These are phyloP conservation scores for Aureobasidium zeae DNA, from an alignment of 2,329 filamentous ascomycete genomes.

Conservation along the genomic window DNA sequence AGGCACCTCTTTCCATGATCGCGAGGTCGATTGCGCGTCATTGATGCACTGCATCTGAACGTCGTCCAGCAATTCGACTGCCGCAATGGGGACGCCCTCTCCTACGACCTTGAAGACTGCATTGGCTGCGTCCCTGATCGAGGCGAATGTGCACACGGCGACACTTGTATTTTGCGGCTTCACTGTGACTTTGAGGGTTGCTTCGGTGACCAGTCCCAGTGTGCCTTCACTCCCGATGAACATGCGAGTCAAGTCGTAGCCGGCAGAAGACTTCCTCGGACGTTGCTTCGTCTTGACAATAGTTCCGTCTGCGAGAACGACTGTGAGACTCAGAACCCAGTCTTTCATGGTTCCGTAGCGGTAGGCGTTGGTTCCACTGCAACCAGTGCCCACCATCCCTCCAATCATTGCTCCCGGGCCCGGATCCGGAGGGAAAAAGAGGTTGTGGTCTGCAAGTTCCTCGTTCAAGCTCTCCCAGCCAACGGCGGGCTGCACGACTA, in stretches of 20 bases:
- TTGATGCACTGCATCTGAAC: conserved; percentile 76
- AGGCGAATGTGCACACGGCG: conserved; percentile 59
- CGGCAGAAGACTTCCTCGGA: conserved; percentile 80
- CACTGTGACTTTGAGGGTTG: conserved; percentile 75
- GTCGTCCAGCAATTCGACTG: conserved; percentile 88
- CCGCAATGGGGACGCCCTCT: conserved; percentile 73
- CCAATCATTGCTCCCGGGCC: conserved; percentile 89
- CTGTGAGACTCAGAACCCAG: conserved; percentile 79
- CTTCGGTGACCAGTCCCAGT: conserved; percentile 82
- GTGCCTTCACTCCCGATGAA: conserved; percentile 91
- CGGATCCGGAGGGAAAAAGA: conserved; percentile 89
- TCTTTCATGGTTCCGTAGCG: conserved; percentile 91
- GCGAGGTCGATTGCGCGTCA: conserved; percentile 52
- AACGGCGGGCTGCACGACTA: conserved; percentile 55
- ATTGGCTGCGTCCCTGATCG: conserved; percentile 61
- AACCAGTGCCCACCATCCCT: conserved; percentile 73
- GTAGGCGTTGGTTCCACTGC: conserved; percentile 78
- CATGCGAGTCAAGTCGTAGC: conserved; percentile 81
- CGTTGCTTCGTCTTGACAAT: conserved; percentile 82
- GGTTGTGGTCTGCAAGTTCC: conserved; percentile 56
- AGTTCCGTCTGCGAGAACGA: conserved; percentile 83
- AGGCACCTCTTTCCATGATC: conserved; percentile 58
- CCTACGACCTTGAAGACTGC: conserved; percentile 75
- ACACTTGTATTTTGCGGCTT: conserved; percentile 72
- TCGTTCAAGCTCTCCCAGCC: conserved; percentile 85